Evolutionary conservation across 192 early-diverging fungal genomes (phyloP), one percentile per base, ranked within the genome.

Genomic region (Rhizoclosmatium sp.): DNA sequence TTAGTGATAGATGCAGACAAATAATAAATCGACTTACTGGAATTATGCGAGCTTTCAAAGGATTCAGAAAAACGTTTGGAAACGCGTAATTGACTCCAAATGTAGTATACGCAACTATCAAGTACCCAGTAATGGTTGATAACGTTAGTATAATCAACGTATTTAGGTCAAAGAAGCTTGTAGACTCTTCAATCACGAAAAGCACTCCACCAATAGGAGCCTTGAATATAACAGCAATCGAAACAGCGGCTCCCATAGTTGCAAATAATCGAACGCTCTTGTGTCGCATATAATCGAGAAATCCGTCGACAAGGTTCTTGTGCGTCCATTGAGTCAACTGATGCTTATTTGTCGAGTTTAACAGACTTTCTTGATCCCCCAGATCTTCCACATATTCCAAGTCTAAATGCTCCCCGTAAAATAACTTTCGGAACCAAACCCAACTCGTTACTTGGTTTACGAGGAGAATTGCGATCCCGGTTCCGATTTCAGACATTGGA

Each of bases 151-250:
- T 39, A 40, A 73, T 61, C 23, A 84, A 42, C 14, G 79, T 46
- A 23, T 41, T 69, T 39, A 71, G 77, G 31, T 84, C 82, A 46
- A 79, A 84, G 66, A 78, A 84, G 23, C 56, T 65, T 14, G 79
- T 72, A 2, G 82, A 59, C 66, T 84, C 82, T 58, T 84, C 82
- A 7, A 84, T 47, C 14, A 80, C 75, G 58, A 84, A 84, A 56
- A 84, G 44, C 0, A 82, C 80, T 14, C 82, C 82, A 12, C 82
- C 82, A n/a, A 84, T 21, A 0, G 82, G 82, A 21, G 62, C 46
- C 2, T 78, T 39, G 51, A 84, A 84, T 39, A 84, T 84, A 23
- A 82, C 82, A 3, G 75, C 39, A 58, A 84, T 82, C 21, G 82
- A 65, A 40, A 82, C 82, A 23, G 82, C 51, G 1, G 82, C 80